Percentiles rank a stretch among this genome's conserved stretches.
Evolutionary conservation across 2,329 filamentous ascomycete genomes (phyloP).

Genomic region (Onygena corvina): DNA sequence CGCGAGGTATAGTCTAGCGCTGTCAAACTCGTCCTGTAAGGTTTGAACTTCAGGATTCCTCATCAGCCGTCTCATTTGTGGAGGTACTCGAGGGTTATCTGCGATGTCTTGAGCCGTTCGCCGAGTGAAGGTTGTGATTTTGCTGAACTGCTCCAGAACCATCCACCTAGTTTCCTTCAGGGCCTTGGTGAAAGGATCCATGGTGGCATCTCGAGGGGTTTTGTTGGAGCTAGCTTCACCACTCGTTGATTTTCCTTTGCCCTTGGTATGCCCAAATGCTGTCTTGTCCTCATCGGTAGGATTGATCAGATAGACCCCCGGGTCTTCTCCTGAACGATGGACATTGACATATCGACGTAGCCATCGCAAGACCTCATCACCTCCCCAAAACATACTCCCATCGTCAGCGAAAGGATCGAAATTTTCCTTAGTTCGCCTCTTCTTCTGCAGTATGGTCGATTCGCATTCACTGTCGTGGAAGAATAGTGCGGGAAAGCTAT

Average conservation of each 20-base stretch:
- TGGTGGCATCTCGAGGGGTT: slow-evolving; percentile 51
- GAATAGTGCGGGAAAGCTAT: slow-evolving; percentile 89
- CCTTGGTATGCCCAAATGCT: slow-evolving; percentile 52
- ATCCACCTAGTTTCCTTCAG: slow-evolving; percentile 95
- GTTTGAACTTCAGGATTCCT: slow-evolving; percentile 91
- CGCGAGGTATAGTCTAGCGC: slow-evolving; percentile 82
- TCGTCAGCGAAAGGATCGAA: slow-evolving; percentile 83
- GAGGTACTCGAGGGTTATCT: slow-evolving; percentile 82
- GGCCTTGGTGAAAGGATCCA: slow-evolving; percentile 89
- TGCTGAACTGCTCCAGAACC: slow-evolving; percentile 89
- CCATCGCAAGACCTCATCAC: slow-evolving; percentile 90
- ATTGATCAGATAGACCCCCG: slow-evolving; percentile 82
- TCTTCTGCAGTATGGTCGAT: slow-evolving; percentile 87
- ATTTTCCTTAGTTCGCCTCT: slow-evolving; percentile 65
- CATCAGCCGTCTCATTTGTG: slow-evolving; percentile 72
- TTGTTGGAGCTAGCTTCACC: slow-evolving; percentile 9
- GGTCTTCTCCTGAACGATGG: slow-evolving; percentile 73
- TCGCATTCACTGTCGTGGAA: slow-evolving; percentile 97
- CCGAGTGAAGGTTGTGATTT: slow-evolving; percentile 90
- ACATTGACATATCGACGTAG: slow-evolving; percentile 70
- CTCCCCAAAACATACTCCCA: slow-evolving; percentile 85
- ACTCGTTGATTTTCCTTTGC: slow-evolving; percentile 26
- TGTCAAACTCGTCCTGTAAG: slow-evolving; percentile 93
- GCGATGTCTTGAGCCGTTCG: slow-evolving; percentile 83
- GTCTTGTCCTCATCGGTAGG: slow-evolving; percentile 72